Percentiles rank a stretch among this genome's conserved stretches.
These are phyloP conservation scores for Leptodermis oblonga DNA, from an alignment of 257 asterid genomes.

Conservation along the genomic window DNA sequence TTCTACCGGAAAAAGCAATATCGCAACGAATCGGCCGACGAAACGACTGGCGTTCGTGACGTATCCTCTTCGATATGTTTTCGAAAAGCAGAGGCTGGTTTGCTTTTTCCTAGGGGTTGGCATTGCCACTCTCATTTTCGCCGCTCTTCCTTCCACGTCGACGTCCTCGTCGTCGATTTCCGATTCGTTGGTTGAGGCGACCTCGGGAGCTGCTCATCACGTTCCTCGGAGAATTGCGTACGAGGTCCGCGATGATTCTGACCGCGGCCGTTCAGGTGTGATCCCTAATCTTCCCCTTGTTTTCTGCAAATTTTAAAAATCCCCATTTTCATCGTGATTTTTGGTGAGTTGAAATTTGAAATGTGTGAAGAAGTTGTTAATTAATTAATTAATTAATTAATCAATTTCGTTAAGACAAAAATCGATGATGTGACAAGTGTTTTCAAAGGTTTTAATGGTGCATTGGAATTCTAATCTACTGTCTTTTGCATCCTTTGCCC, in stretches of 20 bases:
- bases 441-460: background rate
- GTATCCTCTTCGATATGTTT: slow-evolving; percentile 40
- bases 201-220: background rate
- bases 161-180: background rate
- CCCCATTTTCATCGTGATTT: background rate
- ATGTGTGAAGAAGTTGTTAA: too few relatives aligned
- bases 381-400: too few relatives aligned
- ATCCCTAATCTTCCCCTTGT: too few relatives aligned
- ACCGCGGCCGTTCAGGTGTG: slow-evolving; percentile 16
- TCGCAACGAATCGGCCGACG: slow-evolving; percentile 12
- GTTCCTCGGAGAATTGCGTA: slow-evolving; percentile 12
- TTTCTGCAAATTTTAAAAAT: background rate
- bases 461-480: background rate
- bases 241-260: slow-evolving; percentile 1
- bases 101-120: slow-evolving; percentile 52
- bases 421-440: background rate
- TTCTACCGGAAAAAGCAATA: slow-evolving; percentile 17
- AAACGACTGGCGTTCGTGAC: slow-evolving; percentile 4
- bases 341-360: background rate
- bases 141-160: slow-evolving; percentile 10
- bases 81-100: slow-evolving; percentile 48
- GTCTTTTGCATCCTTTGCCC: too few relatives aligned
- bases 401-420: too few relatives aligned
- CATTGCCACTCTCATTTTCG: slow-evolving; percentile 33
- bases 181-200: background rate